Conservation (phyloP, 148 eudicot genomes). For the Fagopyrum tataricum region DNA sequence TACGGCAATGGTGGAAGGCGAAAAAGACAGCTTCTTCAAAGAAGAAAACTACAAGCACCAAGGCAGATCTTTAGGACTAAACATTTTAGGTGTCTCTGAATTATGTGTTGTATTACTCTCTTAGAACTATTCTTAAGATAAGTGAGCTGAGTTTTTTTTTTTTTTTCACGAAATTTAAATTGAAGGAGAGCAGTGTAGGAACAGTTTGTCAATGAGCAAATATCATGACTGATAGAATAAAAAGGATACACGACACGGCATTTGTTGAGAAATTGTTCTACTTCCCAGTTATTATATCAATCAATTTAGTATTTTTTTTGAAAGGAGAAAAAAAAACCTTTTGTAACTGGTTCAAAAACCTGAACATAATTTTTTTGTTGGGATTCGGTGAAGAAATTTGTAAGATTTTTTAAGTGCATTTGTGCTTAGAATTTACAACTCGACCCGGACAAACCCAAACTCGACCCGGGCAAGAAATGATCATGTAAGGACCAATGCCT, state of each 20-base stretch:
- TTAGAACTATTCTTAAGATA: not conserved
- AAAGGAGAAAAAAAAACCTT: too few relatives aligned
- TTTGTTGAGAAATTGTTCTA: not conserved
- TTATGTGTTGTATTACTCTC: conserved; percentile 3
- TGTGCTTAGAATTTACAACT: too few relatives aligned
- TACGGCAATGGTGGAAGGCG: conserved; percentile 60
- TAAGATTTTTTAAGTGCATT: too few relatives aligned
- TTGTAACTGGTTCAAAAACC: too few relatives aligned
- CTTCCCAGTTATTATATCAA: too few relatives aligned
- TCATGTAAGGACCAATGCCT: too few relatives aligned
- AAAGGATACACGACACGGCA: not conserved
- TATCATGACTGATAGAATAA: not conserved
- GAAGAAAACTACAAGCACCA: conserved; percentile 43
- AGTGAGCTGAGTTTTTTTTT: not conserved
- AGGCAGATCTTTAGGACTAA: conserved; percentile 40
- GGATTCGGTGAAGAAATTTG: too few relatives aligned
- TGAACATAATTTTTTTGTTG: too few relatives aligned
- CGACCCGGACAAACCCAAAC: too few relatives aligned
- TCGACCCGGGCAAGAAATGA: too few relatives aligned
- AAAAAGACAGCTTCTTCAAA: conserved; percentile 27
- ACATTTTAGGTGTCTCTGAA: not conserved
- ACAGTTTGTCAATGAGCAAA: not conserved
- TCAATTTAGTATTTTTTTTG: too few relatives aligned
- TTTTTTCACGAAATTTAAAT: not conserved
- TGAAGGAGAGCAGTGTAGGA: not conserved